Percentiles rank a stretch among this genome's conserved stretches.
These are phyloP conservation scores for Trichomonas vaginalis DNA, from an alignment of 208 protist species.

Conservation along the genomic window DNA sequence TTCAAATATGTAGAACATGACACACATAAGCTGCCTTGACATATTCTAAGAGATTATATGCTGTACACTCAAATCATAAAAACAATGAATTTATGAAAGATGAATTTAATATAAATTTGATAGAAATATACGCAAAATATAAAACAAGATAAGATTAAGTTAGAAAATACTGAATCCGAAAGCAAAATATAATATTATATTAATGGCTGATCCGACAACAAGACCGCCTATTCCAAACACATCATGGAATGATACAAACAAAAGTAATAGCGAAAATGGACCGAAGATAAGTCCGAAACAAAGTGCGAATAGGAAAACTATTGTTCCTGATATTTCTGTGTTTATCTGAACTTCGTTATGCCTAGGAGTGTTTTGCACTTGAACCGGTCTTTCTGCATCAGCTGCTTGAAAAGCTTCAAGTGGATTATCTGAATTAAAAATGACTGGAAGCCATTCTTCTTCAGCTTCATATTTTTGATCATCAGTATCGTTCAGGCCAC, in stretches of 20 bases:
- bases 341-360: too few relatives aligned
- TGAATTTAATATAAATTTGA: neutral
- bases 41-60: neutral
- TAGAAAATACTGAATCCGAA: neutral
- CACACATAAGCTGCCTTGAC: neutral
- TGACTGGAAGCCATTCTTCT: slow-evolving; percentile 9
- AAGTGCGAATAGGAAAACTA: neutral
- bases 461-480: neutral
- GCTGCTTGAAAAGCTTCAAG: neutral
- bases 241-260: neutral
- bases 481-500: neutral
- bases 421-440: neutral
- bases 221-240: neutral
- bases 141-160: neutral
- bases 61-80: neutral
- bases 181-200: neutral
- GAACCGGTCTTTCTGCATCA: too few relatives aligned
- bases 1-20: neutral
- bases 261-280: neutral
- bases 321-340: too few relatives aligned
- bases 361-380: neutral
- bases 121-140: neutral
- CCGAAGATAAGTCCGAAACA: neutral
- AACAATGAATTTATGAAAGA: neutral
- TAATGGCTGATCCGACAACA: neutral